These are phyloP conservation scores for Amylocarpus encephaloides DNA, from an alignment of 2,329 filamentous ascomycete genomes.

Conservation along the genomic window DNA sequence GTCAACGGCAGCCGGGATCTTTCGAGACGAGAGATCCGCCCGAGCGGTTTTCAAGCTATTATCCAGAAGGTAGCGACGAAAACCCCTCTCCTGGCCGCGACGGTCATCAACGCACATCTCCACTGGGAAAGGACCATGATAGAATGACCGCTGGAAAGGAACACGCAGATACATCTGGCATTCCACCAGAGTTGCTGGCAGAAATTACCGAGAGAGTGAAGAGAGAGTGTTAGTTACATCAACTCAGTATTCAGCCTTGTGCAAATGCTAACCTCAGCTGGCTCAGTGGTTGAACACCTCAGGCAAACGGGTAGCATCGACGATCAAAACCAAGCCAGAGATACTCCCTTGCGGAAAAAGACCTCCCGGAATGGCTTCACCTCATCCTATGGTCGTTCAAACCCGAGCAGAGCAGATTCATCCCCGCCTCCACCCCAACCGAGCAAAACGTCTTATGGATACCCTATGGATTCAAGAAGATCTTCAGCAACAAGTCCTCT, in stretches of 20 bases:
- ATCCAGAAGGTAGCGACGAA: slow-evolving; percentile 22
- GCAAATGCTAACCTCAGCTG: slow-evolving; percentile 10
- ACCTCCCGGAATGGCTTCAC: slow-evolving; percentile 39
- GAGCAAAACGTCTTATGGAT: slow-evolving; percentile 26
- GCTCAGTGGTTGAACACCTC: slow-evolving; percentile 30
- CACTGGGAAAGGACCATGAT: slow-evolving; percentile 10
- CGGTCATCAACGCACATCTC: slow-evolving; percentile 17
- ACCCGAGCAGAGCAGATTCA: slow-evolving; percentile 41
- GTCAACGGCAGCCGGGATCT: slow-evolving; percentile 19
- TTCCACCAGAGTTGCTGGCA: slow-evolving; percentile 55
- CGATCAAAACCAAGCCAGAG: slow-evolving; percentile 24
- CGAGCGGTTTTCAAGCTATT: slow-evolving; percentile 19
- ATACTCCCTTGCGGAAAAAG: slow-evolving; percentile 32
- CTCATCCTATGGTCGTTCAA: slow-evolving; percentile 36
- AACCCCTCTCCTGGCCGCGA: slow-evolving; percentile 17
- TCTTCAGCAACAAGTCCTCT: slow-evolving; percentile 31
- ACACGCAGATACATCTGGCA: slow-evolving; percentile 23
- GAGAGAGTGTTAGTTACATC: slow-evolving; percentile 43
- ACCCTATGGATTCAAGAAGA: slow-evolving; percentile 21
- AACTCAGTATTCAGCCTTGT: slow-evolving; percentile 21
- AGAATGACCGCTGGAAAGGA: slow-evolving; percentile 19
- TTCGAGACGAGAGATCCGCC: slow-evolving; percentile 16
- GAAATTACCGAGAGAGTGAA: slow-evolving; percentile 49
- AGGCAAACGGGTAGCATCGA: slow-evolving; percentile 30
- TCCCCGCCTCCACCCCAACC: slow-evolving; percentile 45